A percentile compares a stretch with the other conserved stretches of the same genome.
Evolutionary conservation across 2,329 filamentous ascomycete genomes (phyloP).

Genomic region (Chalaropsis ovoidea): DNA sequence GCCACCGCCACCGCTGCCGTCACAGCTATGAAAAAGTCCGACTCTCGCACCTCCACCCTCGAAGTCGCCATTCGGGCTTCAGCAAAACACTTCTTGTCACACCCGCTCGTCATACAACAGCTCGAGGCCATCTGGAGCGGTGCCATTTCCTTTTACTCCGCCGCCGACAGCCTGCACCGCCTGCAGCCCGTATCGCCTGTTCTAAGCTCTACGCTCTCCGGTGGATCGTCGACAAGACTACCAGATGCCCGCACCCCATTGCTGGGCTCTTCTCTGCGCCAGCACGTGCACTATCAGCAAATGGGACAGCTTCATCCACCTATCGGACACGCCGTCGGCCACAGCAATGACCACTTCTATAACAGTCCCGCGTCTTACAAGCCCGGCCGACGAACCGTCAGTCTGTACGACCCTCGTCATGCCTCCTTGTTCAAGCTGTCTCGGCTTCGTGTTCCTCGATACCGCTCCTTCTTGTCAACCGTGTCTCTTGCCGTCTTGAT

Average conservation of each 20-base stretch:
- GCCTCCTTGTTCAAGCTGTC: conserved; percentile 89
- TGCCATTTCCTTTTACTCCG: conserved; percentile 86
- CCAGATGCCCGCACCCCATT: conserved; percentile 23
- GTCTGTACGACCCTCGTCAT: conserved; percentile 79
- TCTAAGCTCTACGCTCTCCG: conserved; percentile 14
- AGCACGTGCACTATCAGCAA: conserved; percentile 20
- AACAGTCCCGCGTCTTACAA: conserved; percentile 28
- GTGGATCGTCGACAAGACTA: background rate
- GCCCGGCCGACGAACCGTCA: conserved; percentile 57
- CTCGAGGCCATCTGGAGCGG: conserved; percentile 97
- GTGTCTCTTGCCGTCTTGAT: conserved; percentile 77
- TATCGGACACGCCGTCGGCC: background rate
- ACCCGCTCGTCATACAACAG: conserved; percentile 85
- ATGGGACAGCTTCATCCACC: conserved; percentile 2
- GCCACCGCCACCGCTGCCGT: conserved; percentile 34
- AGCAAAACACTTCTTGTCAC: conserved; percentile 83
- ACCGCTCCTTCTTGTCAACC: conserved; percentile 82
- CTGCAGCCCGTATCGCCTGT: conserved; percentile 32
- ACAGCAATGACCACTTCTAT: conserved; percentile 26
- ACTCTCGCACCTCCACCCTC: conserved; percentile 73
- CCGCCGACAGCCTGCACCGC: conserved; percentile 74
- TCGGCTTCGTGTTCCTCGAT: conserved; percentile 78
- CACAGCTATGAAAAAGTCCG: conserved; percentile 31
- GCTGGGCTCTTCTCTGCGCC: conserved; percentile 13
- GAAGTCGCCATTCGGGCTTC: conserved; percentile 89